A percentile compares a stretch with the other conserved stretches of the same genome.
Evolutionary conservation across 495 filamentous ascomycete genomes (phyloP).

Genomic region (Penicillium flavigenum): DNA sequence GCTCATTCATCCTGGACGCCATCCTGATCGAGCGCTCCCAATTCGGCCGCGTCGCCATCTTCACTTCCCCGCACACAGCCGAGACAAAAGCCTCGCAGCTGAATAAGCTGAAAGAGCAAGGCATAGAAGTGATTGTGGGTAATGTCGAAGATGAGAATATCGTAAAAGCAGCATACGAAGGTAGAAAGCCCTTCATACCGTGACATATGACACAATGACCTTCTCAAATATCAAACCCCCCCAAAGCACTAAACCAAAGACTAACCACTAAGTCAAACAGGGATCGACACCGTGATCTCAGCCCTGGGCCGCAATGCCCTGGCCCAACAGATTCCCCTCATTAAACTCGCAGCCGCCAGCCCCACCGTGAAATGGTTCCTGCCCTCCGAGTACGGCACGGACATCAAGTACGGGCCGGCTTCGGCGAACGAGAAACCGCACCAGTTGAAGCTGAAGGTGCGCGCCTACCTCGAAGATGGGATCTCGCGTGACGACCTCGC

Average conservation of each 20-base stretch:
- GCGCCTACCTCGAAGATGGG: slow-evolving; percentile 55
- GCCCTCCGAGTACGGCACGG: slow-evolving; percentile 73
- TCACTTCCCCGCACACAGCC: slow-evolving; percentile 58
- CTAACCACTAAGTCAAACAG: slow-evolving; percentile 17
- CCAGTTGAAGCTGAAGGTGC: slow-evolving; percentile 66
- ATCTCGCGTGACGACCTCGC: slow-evolving; percentile 44
- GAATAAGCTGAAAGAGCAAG: slow-evolving; percentile 45
- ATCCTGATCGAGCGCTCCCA: slow-evolving; percentile 53
- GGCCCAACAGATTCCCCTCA: slow-evolving; percentile 56
- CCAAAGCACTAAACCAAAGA: no score
- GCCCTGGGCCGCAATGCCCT: slow-evolving; percentile 61
- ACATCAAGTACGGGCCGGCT: slow-evolving; percentile 62
- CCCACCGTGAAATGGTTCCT: slow-evolving; percentile 63
- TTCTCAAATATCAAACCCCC: no score
- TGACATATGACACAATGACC: background rate
- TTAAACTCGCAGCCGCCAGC: slow-evolving; percentile 56
- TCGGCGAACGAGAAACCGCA: slow-evolving; percentile 65
- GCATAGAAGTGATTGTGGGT: slow-evolving; percentile 59
- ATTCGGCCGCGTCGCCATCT: slow-evolving; percentile 59
- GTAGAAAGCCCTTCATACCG: slow-evolving; percentile 17
- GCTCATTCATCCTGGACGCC: slow-evolving; percentile 59
- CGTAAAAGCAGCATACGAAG: slow-evolving; percentile 53
- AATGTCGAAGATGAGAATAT: slow-evolving; percentile 54
- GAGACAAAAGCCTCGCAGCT: slow-evolving; percentile 37
- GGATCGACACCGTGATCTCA: slow-evolving; percentile 65